Evolutionary conservation across 257 asterid genomes (phyloP), one percentile per base, ranked within the genome.

Genomic region (Gynochthodes officinalis): DNA sequence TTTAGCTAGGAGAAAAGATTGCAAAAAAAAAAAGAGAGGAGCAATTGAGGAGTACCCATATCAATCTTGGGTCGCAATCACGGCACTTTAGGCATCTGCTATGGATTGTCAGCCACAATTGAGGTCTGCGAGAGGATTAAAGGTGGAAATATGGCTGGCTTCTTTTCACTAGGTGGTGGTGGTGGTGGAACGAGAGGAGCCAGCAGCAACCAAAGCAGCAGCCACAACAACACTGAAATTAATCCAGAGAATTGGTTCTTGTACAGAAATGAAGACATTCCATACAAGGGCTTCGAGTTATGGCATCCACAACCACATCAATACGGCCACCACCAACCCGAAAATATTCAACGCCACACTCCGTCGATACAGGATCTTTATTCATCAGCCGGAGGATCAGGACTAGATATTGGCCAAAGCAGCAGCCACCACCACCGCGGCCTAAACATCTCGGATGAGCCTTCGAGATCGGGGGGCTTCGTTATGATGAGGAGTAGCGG

Each of bases 251-350:
- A 84, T 80, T 93, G 96, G 95, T 93, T 89, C 32, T 57, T 88
- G 25, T 90, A 76, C 80, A 52, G 96, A 72, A 90, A 85, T 81
- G 86, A 83, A 16, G 81, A 70, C 21, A 79, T 79, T 0, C 76
- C 84, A 0, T 93, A 89, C 87, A 93, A 88, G 88, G 86, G 97
- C 65, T 93, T 93, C 73, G 97, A 90, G 70, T 79, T 89, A 4
- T 93, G 93, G 97, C 96, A 89, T 27, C 88, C 84, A 0, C 87
- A 77, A 33, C 80, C 72, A 1, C 83, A 72, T 5, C 84, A 65
- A 2, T 79, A 78, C 81, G 73, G 12, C 82, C 73, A 7, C 68
- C 81, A 76, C 0, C 65, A 60, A 69, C 42, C 76, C 32, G 48
- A 64, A n/a, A 53, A 72, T 30, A 73, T 37, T 5, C 85, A 32